Percentiles rank a stretch among this genome's conserved stretches.
These are phyloP conservation scores for Chrysanthemum lavandulifolium DNA, from an alignment of 129 eudicot genomes.

Conservation along the genomic window DNA sequence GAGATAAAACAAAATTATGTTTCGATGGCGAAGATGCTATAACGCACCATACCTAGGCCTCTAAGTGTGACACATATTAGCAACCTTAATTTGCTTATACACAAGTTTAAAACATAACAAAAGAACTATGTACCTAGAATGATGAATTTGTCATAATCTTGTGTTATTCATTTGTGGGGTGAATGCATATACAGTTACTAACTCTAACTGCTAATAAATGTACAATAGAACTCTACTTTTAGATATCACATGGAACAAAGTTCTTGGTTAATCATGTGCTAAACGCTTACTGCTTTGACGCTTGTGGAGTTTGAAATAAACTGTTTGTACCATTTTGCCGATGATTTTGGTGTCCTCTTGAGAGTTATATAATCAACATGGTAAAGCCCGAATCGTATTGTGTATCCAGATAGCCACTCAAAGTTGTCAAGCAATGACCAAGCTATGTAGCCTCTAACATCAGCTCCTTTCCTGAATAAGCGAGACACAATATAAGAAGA, in stretches of 20 bases:
- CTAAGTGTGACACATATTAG: too few species aligned
- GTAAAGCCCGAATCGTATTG: slow-evolving; percentile 56
- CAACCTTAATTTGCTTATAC: too few species aligned
- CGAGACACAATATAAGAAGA: neutral
- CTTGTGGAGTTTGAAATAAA: slow-evolving; percentile 36
- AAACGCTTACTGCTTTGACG: neutral
- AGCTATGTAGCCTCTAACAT: slow-evolving; percentile 68
- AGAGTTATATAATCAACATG: slow-evolving; percentile 55
- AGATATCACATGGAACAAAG: neutral
- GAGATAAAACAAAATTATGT: too few species aligned
- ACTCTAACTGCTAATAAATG: too few species aligned
- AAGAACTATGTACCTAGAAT: too few species aligned
- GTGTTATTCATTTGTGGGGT: too few species aligned
- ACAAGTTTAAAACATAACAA: too few species aligned
- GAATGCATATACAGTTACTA: too few species aligned
- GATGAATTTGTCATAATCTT: too few species aligned
- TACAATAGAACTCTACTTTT: neutral
- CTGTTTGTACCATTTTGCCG: slow-evolving; percentile 62
- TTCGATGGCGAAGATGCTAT: too few species aligned
- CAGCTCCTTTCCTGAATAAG: slow-evolving; percentile 65
- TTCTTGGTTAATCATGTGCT: neutral
- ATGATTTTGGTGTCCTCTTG: slow-evolving; percentile 47
- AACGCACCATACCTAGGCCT: too few species aligned
- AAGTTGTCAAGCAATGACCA: slow-evolving; percentile 76
- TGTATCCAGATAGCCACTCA: slow-evolving; percentile 65